A percentile compares a stretch with the other conserved stretches of the same genome.
Evolutionary conservation across 2,329 filamentous ascomycete species (phyloP).

Genomic region (Drechslerella stenobrocha): DNA sequence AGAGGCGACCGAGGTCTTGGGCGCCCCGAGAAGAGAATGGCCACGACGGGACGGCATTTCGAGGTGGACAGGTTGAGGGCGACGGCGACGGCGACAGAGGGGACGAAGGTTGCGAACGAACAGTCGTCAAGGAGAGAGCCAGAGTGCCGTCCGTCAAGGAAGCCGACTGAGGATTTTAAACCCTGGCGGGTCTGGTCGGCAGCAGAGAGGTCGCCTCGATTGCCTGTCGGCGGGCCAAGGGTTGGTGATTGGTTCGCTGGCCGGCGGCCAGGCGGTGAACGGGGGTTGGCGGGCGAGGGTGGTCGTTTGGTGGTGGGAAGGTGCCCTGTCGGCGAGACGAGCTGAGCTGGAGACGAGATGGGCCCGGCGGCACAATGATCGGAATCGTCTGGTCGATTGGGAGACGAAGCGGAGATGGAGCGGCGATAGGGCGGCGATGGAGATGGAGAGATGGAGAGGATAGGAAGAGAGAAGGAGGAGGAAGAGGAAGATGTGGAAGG

Average conservation of each 20-base stretch:
- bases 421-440: too few relatives aligned
- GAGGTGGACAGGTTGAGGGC: conserved; percentile 5
- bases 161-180: conserved; percentile 36
- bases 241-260: conserved; percentile 40
- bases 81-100: background rate
- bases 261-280: conserved; percentile 24
- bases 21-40: conserved; percentile 37
- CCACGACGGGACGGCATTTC: conserved; percentile 43
- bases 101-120: background rate
- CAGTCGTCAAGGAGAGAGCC: too few relatives aligned
- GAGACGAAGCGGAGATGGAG: too few relatives aligned
- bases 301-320: background rate
- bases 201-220: conserved; percentile 34
- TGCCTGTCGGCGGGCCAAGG: conserved; percentile 20
- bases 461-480: background rate
- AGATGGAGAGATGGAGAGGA: background rate
- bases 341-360: conserved; percentile 1
- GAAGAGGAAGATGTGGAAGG: background rate
- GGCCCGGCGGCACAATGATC: background rate
- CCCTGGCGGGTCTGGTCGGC: conserved; percentile 46
- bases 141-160: background rate
- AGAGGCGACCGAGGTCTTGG: conserved; percentile 49
- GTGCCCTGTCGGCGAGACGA: conserved; percentile 6
- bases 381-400: conserved; percentile 1
- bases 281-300: conserved; percentile 12